Conservation (phyloP, 2,329 filamentous ascomycete genomes). For the Curvularia hawaiiensis region DNA sequence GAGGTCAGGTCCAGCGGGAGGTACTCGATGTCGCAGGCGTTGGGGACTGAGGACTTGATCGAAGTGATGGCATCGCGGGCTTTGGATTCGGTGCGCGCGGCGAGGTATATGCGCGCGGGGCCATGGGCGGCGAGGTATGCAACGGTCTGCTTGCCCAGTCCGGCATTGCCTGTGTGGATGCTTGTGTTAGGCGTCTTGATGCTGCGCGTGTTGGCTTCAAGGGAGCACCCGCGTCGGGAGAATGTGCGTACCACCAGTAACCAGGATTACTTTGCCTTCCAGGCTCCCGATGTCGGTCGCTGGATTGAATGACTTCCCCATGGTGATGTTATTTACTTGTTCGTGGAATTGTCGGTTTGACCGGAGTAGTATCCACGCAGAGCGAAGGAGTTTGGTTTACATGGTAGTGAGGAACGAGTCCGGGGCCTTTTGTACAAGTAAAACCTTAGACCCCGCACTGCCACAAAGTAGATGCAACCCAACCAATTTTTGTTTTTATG, state of each 20-base stretch:
- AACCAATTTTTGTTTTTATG: neutral
- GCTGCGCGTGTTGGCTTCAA: neutral
- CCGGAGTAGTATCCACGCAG: neutral
- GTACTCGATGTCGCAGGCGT: slow-evolving; percentile 44
- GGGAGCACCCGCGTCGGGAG: neutral
- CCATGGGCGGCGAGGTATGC: slow-evolving; percentile 52
- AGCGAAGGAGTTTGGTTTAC: neutral
- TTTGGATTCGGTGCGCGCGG: slow-evolving; percentile 51
- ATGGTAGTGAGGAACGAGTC: neutral
- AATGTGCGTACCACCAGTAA: slow-evolving; percentile 41
- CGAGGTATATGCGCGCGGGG: slow-evolving; percentile 54
- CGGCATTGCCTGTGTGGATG: slow-evolving; percentile 48
- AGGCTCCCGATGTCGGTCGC: slow-evolving; percentile 31
- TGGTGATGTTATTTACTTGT: slow-evolving; percentile 15
- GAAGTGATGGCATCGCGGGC: slow-evolving; percentile 49
- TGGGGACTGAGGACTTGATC: slow-evolving; percentile 44
- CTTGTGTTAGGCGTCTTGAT: slow-evolving; percentile 7
- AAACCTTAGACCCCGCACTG: neutral
- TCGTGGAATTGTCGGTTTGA: neutral
- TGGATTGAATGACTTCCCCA: slow-evolving; percentile 35
- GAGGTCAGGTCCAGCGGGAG: slow-evolving; percentile 52
- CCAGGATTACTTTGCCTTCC: slow-evolving; percentile 42
- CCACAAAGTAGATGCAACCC: neutral
- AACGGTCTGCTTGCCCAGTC: slow-evolving; percentile 55
- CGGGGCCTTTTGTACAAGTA: neutral